Evolutionary conservation across 2,329 filamentous ascomycete species (phyloP).

Genomic region (Neofusicoccum cordaticola): DNA sequence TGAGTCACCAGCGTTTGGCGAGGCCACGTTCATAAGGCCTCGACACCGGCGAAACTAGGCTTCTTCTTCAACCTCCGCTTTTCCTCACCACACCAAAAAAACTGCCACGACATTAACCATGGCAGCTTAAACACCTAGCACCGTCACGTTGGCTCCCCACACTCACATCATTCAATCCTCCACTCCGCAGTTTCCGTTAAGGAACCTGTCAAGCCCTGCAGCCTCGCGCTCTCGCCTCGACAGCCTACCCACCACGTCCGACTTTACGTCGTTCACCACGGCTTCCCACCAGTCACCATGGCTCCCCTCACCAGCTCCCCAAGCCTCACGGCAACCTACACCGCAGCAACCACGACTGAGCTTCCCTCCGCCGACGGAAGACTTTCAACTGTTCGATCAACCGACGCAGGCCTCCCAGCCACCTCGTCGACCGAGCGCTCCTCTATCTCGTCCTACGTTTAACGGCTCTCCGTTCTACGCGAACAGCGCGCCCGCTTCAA

Average conservation of each 20-base stretch:
- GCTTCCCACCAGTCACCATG: conserved; percentile 72
- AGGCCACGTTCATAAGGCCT: too few relatives aligned
- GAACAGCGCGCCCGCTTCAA: conserved; percentile 62
- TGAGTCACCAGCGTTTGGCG: too few relatives aligned
- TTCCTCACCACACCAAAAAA: conserved; percentile 22
- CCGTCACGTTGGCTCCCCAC: conserved; percentile 20
- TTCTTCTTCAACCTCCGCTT: neutral
- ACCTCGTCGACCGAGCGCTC: conserved; percentile 53
- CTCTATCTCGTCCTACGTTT: conserved; percentile 57
- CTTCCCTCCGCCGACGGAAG: conserved; percentile 56
- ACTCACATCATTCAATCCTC: conserved; percentile 24
- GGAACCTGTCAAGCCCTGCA: conserved; percentile 57
- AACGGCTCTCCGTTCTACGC: conserved; percentile 65
- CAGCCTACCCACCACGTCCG: conserved; percentile 57
- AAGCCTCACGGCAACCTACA: conserved; percentile 52
- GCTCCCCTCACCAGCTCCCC: conserved; percentile 64
- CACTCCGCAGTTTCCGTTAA: conserved; percentile 33
- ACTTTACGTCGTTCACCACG: conserved; percentile 77
- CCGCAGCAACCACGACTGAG: conserved; percentile 37
- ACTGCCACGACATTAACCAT: conserved; percentile 4
- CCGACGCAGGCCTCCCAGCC: conserved; percentile 41
- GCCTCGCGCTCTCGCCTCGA: conserved; percentile 55
- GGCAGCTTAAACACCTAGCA: neutral
- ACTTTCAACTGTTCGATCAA: conserved; percentile 75
- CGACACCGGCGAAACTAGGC: too few relatives aligned